These are phyloP conservation scores for Leccinum angustisporum DNA, from an alignment of 1,284 basidiomycete genomes.

Conservation along the genomic window DNA sequence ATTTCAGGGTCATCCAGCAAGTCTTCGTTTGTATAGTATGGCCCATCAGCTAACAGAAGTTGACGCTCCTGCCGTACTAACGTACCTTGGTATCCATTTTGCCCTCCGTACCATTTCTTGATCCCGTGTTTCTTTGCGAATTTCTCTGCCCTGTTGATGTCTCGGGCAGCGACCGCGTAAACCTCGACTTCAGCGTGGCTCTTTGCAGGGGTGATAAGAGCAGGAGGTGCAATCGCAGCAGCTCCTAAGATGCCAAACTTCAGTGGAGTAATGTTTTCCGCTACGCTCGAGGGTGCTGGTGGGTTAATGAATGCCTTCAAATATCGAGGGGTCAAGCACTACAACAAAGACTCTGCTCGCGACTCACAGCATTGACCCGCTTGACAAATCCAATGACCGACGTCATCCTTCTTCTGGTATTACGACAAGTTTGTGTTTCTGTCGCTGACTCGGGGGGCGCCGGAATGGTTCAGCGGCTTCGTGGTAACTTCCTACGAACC, in stretches of 20 bases:
- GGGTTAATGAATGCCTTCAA: slow-evolving; percentile 26
- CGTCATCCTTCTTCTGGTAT: slow-evolving; percentile 18
- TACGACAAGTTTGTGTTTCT: background rate
- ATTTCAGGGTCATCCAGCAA: slow-evolving; percentile 60
- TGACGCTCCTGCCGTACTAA: background rate
- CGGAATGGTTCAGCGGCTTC: too few species aligned
- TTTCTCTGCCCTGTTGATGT: slow-evolving; percentile 44
- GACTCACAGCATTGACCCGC: slow-evolving; percentile 28
- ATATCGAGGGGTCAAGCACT: background rate
- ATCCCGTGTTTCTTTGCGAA: slow-evolving; percentile 61
- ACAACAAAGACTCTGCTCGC: background rate
- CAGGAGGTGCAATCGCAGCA: slow-evolving; percentile 61
- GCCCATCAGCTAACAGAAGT: background rate
- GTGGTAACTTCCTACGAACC: too few species aligned
- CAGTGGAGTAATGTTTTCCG: slow-evolving; percentile 30
- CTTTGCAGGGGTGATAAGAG: slow-evolving; percentile 53
- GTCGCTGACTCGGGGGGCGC: background rate
- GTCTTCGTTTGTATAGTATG: slow-evolving; percentile 35
- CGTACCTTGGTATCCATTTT: slow-evolving; percentile 53
- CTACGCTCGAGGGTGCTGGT: slow-evolving; percentile 6
- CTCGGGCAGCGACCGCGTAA: slow-evolving; percentile 63
- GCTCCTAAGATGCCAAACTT: slow-evolving; percentile 65
- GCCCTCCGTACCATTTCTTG: slow-evolving; percentile 52
- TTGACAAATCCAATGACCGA: slow-evolving; percentile 22
- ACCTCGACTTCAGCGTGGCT: slow-evolving; percentile 61